These are phyloP conservation scores for Mucuna pruriens DNA, from an alignment of 306 rosid genomes.

Conservation along the genomic window DNA sequence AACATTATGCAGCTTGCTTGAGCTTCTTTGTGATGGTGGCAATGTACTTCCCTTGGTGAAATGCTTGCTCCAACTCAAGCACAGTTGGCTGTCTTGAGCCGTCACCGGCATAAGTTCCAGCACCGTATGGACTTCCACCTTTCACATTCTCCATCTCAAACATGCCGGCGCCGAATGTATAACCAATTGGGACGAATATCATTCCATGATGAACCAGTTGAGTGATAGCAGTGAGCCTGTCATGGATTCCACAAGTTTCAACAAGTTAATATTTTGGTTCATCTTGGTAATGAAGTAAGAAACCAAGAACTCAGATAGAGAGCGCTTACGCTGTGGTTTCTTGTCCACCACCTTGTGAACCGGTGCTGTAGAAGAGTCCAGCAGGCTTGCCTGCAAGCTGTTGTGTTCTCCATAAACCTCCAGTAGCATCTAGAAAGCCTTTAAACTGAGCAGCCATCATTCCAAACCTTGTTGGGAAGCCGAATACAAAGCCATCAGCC, in stretches of 20 bases:
- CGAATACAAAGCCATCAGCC: slow-evolving; percentile 88
- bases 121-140: slow-evolving; percentile 98
- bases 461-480: slow-evolving; percentile 96
- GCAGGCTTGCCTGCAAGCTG: slow-evolving; percentile 97
- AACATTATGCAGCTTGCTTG: slow-evolving; percentile 69
- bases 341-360: slow-evolving; percentile 98
- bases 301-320: background rate
- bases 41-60: slow-evolving; percentile 90
- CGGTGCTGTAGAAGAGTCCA: slow-evolving; percentile 91
- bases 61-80: slow-evolving; percentile 88
- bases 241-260: slow-evolving; percentile 19
- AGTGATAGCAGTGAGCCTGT: slow-evolving; percentile 92
- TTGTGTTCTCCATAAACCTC: slow-evolving; percentile 88
- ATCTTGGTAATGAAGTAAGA: background rate
- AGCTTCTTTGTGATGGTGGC: slow-evolving; percentile 94
- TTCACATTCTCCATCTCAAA: slow-evolving; percentile 93
- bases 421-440: slow-evolving; percentile 89
- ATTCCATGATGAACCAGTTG: slow-evolving; percentile 96
- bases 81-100: slow-evolving; percentile 85
- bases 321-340: slow-evolving; percentile 93
- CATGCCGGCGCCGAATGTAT: slow-evolving; percentile 95
- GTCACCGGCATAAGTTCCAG: slow-evolving; percentile 92
- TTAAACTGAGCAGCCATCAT: slow-evolving; percentile 99
- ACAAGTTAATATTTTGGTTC: background rate
- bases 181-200: slow-evolving; percentile 90